A percentile compares a stretch with the other conserved stretches of the same genome.
These are phyloP conservation scores for Trichoderma sp. DNA, from an alignment of 2,329 filamentous ascomycete species.

Conservation along the genomic window DNA sequence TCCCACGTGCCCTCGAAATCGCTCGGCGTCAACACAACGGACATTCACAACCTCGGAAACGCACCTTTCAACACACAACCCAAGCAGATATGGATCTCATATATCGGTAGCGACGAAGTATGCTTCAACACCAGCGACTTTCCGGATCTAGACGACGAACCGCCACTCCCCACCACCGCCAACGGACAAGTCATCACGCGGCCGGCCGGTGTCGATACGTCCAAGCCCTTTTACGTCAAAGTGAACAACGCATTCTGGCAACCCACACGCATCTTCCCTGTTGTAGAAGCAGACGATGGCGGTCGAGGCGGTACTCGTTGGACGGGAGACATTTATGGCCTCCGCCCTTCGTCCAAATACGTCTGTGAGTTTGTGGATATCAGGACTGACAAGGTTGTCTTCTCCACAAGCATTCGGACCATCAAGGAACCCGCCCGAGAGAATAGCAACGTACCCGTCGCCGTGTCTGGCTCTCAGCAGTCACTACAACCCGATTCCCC, in stretches of 20 bases:
- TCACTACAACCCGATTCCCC: slow-evolving; percentile 73
- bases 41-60: slow-evolving; percentile 75
- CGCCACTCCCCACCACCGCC: slow-evolving; percentile 22
- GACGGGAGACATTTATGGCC: slow-evolving; percentile 70
- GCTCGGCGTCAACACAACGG: slow-evolving; percentile 71
- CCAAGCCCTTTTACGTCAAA: slow-evolving; percentile 76
- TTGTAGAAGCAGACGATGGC: slow-evolving; percentile 38
- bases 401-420: slow-evolving; percentile 71
- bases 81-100: slow-evolving; percentile 77
- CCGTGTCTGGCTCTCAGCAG: slow-evolving; percentile 51
- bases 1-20: slow-evolving; percentile 75
- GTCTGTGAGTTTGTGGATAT: slow-evolving; percentile 76
- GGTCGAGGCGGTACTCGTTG: slow-evolving; percentile 55
- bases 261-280: slow-evolving; percentile 67
- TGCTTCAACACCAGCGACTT: slow-evolving; percentile 74
- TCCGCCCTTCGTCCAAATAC: slow-evolving; percentile 74
- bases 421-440: slow-evolving; percentile 47
- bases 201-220: slow-evolving; percentile 60
- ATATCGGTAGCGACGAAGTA: slow-evolving; percentile 76
- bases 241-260: slow-evolving; percentile 81
- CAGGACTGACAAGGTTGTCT: slow-evolving; percentile 64
- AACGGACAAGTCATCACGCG: slow-evolving; percentile 36
- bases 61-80: slow-evolving; percentile 70
- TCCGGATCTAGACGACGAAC: slow-evolving; percentile 44
- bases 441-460: slow-evolving; percentile 31